Evolutionary conservation across 768 basidiomycete species (phyloP), one percentile per base, ranked within the genome.

Genomic region (Leccinum uliginosum): DNA sequence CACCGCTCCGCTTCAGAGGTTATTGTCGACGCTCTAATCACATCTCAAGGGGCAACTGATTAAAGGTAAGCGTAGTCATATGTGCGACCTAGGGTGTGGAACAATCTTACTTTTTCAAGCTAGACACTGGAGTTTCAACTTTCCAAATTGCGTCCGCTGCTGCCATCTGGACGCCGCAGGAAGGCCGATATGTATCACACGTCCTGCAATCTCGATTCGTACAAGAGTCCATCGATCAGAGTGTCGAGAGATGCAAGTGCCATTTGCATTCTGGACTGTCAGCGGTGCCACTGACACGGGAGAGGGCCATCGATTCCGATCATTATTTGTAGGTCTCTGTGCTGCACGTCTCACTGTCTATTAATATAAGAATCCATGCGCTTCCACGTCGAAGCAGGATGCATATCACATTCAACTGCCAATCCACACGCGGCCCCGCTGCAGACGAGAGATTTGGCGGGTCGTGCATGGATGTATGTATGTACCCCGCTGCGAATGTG

Each of bases 71-170:
- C 35, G 26, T 30, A 32, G 30, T 35, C 50, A 52, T 51, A 50
- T 57, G 40, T 10, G 12, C 14, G n/a, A 34, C 12, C 44, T 24
- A 21, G 19, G 49, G 38, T 27, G 19, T 27, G 27, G 44, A 38
- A 23, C 44, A 58, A 62, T 62, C 50, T 50, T 47, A 23, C 63
- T 61, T 57, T 64, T 65, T 55, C 47, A 9, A 63, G 63, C 40
- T 43, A 43, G 40, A 43, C 19, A 43, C 15, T 4, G 17, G 21
- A 6, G 26, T 14, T 38, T 27, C 46, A 49, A 56, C 40, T 38
- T 23, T 61, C 50, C 32, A 19, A 10, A 46, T 44, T 38, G 46
- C 30, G 14, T 47, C 17, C 38, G 50, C 34, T 35, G 35, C 34
- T 34, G 43, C 59, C 47, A 49, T 23, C 38, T 30, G 43, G 58